phyloP scores from a whole-genome alignment of 768 basidiomycete genomes.

The Xerocomellus chrysenteron region DNA sequence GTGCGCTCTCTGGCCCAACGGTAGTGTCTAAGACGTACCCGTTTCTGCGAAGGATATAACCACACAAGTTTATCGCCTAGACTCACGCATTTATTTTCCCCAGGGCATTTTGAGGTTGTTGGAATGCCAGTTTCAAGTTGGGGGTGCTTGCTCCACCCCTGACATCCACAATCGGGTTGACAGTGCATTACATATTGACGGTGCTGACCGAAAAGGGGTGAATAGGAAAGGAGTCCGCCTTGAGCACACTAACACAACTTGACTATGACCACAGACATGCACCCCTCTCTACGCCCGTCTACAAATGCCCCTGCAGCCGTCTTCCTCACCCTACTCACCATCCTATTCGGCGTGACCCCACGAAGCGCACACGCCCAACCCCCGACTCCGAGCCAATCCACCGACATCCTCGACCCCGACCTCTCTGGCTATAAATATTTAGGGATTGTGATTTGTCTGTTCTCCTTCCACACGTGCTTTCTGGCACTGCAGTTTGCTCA shows the following conservation, averaged over 20 bases:
- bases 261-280: not conserved
- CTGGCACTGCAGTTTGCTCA: not conserved
- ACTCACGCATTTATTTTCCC: too few relatives aligned
- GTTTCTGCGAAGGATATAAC: too few relatives aligned
- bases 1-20: too few relatives aligned
- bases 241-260: not conserved
- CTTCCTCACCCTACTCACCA: not conserved
- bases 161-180: not conserved
- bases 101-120: too few relatives aligned
- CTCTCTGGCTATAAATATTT: too few relatives aligned
- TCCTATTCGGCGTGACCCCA: not conserved
- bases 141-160: too few relatives aligned
- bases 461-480: not conserved
- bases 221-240: not conserved
- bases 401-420: rapidly evolving
- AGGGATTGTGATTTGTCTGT: not conserved
- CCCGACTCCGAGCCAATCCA: not conserved
- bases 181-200: not conserved
- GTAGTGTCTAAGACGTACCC: too few relatives aligned
- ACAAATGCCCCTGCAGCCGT: not conserved
- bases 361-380: not conserved
- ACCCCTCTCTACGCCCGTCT: not conserved
- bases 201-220: not conserved
- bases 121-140: too few relatives aligned
- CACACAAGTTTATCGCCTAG: too few relatives aligned